These are phyloP conservation scores for Entophlyctis luteolus DNA, from an alignment of 192 early-diverging fungal species.

Conservation along the genomic window DNA sequence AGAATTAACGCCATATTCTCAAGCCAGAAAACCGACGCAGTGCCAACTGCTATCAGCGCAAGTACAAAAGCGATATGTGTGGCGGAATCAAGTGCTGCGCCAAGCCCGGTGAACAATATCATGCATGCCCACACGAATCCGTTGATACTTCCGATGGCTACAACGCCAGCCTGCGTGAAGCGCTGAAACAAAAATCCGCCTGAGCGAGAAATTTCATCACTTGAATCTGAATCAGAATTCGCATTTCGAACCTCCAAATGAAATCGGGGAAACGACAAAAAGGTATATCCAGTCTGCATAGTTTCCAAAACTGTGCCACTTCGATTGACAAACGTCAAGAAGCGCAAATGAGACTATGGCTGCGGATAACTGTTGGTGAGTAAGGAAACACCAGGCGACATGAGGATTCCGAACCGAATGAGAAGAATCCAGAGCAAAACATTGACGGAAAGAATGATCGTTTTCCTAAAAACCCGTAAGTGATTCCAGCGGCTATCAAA, in stretches of 20 bases:
- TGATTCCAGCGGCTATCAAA: constrained; percentile 13
- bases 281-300: constrained; percentile 32
- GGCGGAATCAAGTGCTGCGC: neutral
- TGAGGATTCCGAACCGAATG: neutral
- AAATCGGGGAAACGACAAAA: neutral
- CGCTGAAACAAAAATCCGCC: constrained; percentile 12
- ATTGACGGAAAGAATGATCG: constrained; percentile 18
- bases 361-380: neutral
- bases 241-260: constrained; percentile 1
- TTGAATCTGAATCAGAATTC: no score
- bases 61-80: constrained; percentile 21
- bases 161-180: constrained; percentile 3
- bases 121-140: constrained; percentile 18
- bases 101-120: constrained; percentile 23
- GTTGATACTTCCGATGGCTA: constrained; percentile 4
- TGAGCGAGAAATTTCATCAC: no score
- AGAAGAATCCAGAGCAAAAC: constrained; percentile 21
- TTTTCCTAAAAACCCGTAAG: constrained; percentile 25
- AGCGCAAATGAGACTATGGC: constrained; percentile 3
- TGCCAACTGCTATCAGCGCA: neutral
- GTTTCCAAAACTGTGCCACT: constrained; percentile 22
- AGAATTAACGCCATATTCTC: constrained; percentile 23
- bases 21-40: constrained; percentile 17
- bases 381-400: neutral
- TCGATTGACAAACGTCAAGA: constrained; percentile 18